Evolutionary conservation across 257 asterid species (phyloP).

Genomic region (Solanum boliviense): DNA sequence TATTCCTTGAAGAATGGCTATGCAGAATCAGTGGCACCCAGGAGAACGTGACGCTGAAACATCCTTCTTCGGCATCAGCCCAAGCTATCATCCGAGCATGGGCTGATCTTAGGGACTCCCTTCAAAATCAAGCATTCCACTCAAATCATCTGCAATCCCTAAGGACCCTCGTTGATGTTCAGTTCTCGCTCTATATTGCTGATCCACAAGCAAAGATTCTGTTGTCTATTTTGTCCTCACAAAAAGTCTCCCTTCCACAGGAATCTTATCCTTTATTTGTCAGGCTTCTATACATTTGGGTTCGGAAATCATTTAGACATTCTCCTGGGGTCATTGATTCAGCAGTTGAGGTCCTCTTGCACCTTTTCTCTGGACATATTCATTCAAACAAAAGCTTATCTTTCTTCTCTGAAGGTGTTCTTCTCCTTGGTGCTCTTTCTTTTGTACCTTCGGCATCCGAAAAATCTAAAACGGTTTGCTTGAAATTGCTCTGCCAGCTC

Average conservation of each 20-base stretch:
- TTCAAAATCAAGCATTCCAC: constrained; percentile 38
- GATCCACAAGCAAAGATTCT: constrained; percentile 92
- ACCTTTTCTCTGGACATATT: constrained; percentile 29
- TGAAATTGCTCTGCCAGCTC: constrained; percentile 54
- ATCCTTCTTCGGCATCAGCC: constrained; percentile 45
- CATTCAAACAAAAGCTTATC: constrained; percentile 19
- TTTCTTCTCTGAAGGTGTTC: constrained; percentile 70
- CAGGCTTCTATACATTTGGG: constrained; percentile 78
- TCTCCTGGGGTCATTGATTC: constrained; percentile 43
- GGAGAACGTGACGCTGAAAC: constrained; percentile 15
- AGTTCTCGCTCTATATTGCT: constrained; percentile 59
- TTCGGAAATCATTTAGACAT: constrained; percentile 65
- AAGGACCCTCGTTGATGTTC: constrained; percentile 43
- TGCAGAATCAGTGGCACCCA: constrained; percentile 17
- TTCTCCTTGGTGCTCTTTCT: constrained; percentile 71
- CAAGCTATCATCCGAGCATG: constrained; percentile 82
- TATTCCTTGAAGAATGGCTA: constrained; percentile 89
- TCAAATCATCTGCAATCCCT: constrained; percentile 55
- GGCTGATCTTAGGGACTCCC: constrained; percentile 72
- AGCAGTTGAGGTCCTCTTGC: constrained; percentile 31
- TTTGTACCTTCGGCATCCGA: constrained; percentile 44
- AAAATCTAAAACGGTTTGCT: constrained; percentile 48
- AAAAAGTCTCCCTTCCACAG: constrained; percentile 30
- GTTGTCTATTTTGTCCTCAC: constrained; percentile 54
- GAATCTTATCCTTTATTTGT: constrained; percentile 62